Base-by-base conservation (phyloP, 169 alveolate species). In the Eimeria acervulina region DNA sequence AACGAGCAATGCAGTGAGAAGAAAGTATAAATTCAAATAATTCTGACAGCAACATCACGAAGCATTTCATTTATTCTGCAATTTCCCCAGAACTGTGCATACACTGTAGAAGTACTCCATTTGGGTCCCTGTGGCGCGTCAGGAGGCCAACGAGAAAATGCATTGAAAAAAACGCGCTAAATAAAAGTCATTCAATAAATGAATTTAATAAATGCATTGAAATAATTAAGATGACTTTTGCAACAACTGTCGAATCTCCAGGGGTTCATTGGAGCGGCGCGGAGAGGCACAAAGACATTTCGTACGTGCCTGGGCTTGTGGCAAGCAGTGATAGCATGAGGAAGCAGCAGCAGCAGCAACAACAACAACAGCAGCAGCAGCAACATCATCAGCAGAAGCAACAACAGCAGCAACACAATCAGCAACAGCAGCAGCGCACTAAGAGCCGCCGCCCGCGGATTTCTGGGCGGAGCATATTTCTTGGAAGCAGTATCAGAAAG, bases 301-400 rank as follows among this genome's bases (percentile, higher is more conserved):
- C 19, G n/a, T 59, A 5, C 26, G n/a, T 5, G 68, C 68, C 68
- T 59, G 8, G 0, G n/a, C 0, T 12, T 59, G 19, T 59, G 5
- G 68, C 68, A 17, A 1, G 28, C 19, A 12, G 8, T 5, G 68
- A 59, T 19, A 7, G 68, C 68, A n/a, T 21, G 68, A 23, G 42
- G 80, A 12, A 68, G 80, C 80, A 23, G 80, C 80, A n/a, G 80
- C 80, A 68, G 44, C 80, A 3, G 80, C 38, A 12, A 33, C 80
- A 28, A 19, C 19, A 59, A 21, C n/a, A 68, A 33, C 19, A 59
- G 19, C 28, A 59, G 28, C 68, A 59, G 68, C 28, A 12, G 68
- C 28, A 59, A n/a, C 28, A 59, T 13, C 21, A n/a, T 17, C 80
- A 7, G 38, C 19, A n/a, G 44, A 38, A 68, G 3, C 80, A 68